Base-by-base conservation (phyloP, 306 rosid species). In the Ochetophila trinervis region DNA sequence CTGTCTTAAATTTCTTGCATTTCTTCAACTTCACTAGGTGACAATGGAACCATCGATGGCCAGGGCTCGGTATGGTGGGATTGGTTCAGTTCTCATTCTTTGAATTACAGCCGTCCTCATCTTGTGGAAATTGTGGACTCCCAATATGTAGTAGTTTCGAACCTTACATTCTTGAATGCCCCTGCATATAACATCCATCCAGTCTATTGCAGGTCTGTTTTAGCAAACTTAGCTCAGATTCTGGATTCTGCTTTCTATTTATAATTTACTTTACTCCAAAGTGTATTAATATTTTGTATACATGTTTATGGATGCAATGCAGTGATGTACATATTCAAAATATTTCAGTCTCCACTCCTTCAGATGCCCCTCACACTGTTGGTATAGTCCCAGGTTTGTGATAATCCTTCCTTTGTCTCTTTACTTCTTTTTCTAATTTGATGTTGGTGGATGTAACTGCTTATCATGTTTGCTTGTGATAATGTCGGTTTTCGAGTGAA, bases 21-120 rank as follows among this genome's bases (percentile, higher is more conserved):
- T 74, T 62, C 34, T 14, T 76, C 50, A 60, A 59, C 62, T 77
- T 58, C 18, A 34, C 24, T 70, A 94, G 99, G 99, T 74, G 87
- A 90, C 61, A 82, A 94, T 67, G 99, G 99, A 69, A 86, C 95
- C 74, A 83, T 94, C 40, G 84, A 94, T 50, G 99, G 99, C 54
- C 86, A 78, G 82, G 99, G 99, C 71, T 73, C 79, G 60, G 85
- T 85, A 80, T 94, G 99, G 99, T 94, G 99, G 99, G 87, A 94
- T 21, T 77, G 85, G 97, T 94, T 72, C 65, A 85, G 20, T 49
- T 84, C 88, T 6, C 85, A 76, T 58, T 78, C 95, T 37, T 66
- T 94, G 65, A 94, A 94, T 73, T 72, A 90, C 54, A 90, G 97
- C 79, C 96, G 97, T 8, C 99, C 99, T 68, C 96, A 90, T 79